These are phyloP conservation scores for Ceraceosorus guamensis DNA, from an alignment of 1,284 basidiomycete species.

Conservation along the genomic window DNA sequence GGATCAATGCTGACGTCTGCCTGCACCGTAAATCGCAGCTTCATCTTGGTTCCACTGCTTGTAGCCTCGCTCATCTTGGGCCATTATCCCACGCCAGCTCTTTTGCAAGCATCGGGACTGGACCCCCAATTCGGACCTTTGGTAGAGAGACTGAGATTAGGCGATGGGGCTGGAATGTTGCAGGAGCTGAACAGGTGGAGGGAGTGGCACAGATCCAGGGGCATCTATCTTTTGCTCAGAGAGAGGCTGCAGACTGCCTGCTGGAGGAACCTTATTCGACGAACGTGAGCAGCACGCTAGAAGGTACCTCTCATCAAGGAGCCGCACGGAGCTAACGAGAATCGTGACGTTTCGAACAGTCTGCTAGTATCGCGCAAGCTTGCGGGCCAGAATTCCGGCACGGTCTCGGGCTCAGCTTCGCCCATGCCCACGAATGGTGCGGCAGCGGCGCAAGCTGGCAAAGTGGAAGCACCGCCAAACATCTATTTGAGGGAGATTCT, in stretches of 20 bases:
- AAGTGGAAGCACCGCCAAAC: constrained; percentile 42
- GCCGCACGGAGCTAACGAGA: too few species aligned
- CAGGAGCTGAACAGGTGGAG: constrained; percentile 39
- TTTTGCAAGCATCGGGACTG: constrained; percentile 43
- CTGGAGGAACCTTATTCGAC: constrained; percentile 50
- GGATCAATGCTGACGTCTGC: background rate
- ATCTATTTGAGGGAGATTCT: constrained; percentile 38
- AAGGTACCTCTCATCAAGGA: too few species aligned
- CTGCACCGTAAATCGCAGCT: too few species aligned
- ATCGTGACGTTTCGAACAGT: too few species aligned
- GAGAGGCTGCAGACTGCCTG: constrained; percentile 50
- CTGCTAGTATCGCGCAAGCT: too few species aligned
- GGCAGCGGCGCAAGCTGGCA: too few species aligned
- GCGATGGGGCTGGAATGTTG: constrained; percentile 38
- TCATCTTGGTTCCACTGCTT: constrained; percentile 48
- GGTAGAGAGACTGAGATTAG: constrained; percentile 28
- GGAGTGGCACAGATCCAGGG: constrained; percentile 44
- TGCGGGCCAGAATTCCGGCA: too few species aligned
- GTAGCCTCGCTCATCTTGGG: constrained; percentile 49
- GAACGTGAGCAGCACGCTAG: constrained; percentile 30
- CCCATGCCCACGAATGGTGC: too few species aligned
- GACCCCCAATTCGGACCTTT: constrained; percentile 28
- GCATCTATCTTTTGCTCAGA: constrained; percentile 48
- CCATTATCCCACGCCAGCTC: constrained; percentile 36
- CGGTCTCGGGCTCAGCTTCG: too few species aligned